phyloP scores from a whole-genome alignment of 2,329 filamentous ascomycete genomes.

The Claviceps sorghi region DNA sequence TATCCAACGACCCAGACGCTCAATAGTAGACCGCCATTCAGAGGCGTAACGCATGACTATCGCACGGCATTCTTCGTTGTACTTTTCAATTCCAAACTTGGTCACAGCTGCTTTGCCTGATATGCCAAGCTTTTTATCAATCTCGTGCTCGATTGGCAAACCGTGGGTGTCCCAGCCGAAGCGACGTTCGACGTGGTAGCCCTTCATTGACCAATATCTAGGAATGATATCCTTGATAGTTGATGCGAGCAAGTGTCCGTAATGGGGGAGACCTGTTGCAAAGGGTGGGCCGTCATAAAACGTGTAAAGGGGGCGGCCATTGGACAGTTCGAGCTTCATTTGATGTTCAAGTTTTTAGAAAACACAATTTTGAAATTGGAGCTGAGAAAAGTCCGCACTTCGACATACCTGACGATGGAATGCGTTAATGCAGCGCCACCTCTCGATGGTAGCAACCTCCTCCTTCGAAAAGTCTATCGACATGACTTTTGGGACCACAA shows the following conservation, averaged over 20 bases:
- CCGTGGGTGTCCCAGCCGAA: constrained; percentile 96
- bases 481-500: constrained; percentile 30
- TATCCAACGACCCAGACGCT: constrained; percentile 85
- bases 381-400: neutral
- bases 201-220: constrained; percentile 95
- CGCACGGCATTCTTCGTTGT: constrained; percentile 80
- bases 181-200: constrained; percentile 76
- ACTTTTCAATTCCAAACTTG: constrained; percentile 72
- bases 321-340: constrained; percentile 55
- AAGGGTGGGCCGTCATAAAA: constrained; percentile 88
- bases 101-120: constrained; percentile 76
- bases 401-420: constrained; percentile 62
- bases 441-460: constrained; percentile 69
- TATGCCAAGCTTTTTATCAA: constrained; percentile 89
- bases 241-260: constrained; percentile 66
- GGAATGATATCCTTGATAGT: constrained; percentile 97
- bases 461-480: constrained; percentile 87
- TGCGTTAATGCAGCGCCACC: constrained; percentile 85
- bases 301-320: constrained; percentile 70
- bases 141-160: constrained; percentile 90
- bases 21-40: constrained; percentile 81
- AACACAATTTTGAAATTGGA: neutral
- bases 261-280: constrained; percentile 55
- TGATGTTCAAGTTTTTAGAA: constrained; percentile 1
- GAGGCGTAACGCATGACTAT: constrained; percentile 84